Base-by-base conservation (phyloP, 306 rosid species). In the Trifolium pratense region DNA sequence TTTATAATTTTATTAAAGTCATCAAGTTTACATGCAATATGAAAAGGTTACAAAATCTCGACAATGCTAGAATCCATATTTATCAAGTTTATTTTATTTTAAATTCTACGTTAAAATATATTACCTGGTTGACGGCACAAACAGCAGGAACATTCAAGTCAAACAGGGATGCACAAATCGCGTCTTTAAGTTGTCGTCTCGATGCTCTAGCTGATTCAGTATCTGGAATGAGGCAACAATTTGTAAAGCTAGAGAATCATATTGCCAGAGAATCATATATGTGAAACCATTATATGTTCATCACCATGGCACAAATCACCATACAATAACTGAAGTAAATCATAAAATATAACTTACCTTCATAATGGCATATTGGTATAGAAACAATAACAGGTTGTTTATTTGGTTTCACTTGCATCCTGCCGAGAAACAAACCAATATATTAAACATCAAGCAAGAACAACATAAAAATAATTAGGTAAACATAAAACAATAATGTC, bases 101-200 rank as follows among this genome's bases (percentile, higher is more conserved):
- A 14, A 14, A 4, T 51, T 25, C 16, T 20, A 26, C 10, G 7
- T 37, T 11, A 53, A 12, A 42, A 71, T 79, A 52, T 36, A 73
- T 25, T 75, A 91, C 98, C 94, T 93, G 98, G 85, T 84, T 91
- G 75, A 93, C 83, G 56, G 96, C 94, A 84, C 97, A 91, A 78
- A 91, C 90, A 78, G 89, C 86, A 36, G 98, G 96, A 76, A 89
- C 98, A 71, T 91, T 84, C 94, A 93, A 82, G 82, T 88, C 92
- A 75, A 91, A 93, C 61, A 93, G 70, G 68, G 87, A 89, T 57
- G 85, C 45, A 71, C 82, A 76, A n/a, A 91, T 85, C 66, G 94
- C 85, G 59, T 93, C 91, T 86, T 88, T 91, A 73, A 93, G 98
- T 76, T 93, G 97, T 55, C 49, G 80, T 68, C 97, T 89, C 0